Evolutionary conservation across 139 green algal species (phyloP), one percentile per base, ranked within the genome.

Genomic region (Zygnema circumcarinatum): DNA sequence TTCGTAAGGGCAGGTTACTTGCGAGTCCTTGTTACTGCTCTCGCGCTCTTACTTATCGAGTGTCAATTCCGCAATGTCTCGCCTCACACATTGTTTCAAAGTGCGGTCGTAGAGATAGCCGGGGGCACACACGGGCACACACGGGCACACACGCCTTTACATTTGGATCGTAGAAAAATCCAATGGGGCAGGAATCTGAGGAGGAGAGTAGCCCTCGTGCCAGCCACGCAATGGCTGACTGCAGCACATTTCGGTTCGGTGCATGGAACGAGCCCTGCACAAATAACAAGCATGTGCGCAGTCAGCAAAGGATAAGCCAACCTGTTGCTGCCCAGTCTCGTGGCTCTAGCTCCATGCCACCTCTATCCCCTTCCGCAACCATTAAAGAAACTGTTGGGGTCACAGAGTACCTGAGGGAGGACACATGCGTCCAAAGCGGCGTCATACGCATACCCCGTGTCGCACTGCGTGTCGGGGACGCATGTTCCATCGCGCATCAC

Each of bases 121-220:
- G 3, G 79, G 85, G n/a, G 76, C 84, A 53, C 84, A 89, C 21
- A 89, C 25, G 0, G 80, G 85, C 84, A 89, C 83, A 90, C 7
- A 90, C 31, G 0, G 85, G 85, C 79, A 89, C 83, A 68, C 85
- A 90, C 42, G 85, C 85, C 7, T 52, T 67, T 35, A 72, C 39
- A 38, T 76, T 81, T 31, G 85, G 85, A 73, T 90, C 85, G 82
- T 76, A 56, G 80, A 87, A 90, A 68, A 90, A 90, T 29, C 85
- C 85, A 2, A 90, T 72, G 2, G 85, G 79, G 40, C 85, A 90
- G 11, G 32, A 74, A 31, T 88, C 72, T 21, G 73, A 75, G 22
- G 80, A 29, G n/a, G 74, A 36, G 29, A 86, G 32, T 36, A 86
- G 42, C 32, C 75, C 33, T n/a, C 20, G 22, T 7, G 41, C 80